Conservation (phyloP, 495 filamentous ascomycete species). For the Wilcoxina mikolae region DNA sequence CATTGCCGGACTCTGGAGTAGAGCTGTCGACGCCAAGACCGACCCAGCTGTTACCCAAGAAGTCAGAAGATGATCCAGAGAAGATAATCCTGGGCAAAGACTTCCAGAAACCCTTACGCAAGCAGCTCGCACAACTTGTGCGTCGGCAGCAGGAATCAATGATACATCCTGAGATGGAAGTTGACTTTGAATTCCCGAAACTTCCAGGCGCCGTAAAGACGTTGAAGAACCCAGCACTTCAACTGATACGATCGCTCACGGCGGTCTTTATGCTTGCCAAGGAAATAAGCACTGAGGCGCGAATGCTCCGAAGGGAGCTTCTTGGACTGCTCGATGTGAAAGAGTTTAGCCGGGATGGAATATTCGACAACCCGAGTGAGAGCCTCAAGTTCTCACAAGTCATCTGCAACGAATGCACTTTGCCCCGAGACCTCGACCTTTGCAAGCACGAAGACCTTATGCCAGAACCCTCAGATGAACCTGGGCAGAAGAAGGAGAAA, state of each 20-base stretch:
- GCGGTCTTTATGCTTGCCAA: constrained; percentile 82
- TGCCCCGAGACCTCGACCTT: constrained; percentile 76
- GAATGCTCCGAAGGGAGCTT: constrained; percentile 74
- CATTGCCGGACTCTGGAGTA: constrained; percentile 27
- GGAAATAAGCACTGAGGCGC: constrained; percentile 69
- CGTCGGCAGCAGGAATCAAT: constrained; percentile 73
- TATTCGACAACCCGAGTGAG: constrained; percentile 72
- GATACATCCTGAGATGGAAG: constrained; percentile 71
- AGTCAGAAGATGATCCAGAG: constrained; percentile 41
- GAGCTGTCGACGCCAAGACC: constrained; percentile 49
- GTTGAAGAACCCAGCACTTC: constrained; percentile 62
- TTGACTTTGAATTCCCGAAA: constrained; percentile 74
- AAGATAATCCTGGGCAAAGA: constrained; percentile 52
- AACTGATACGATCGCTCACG: constrained; percentile 81
- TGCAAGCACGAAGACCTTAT: constrained; percentile 83
- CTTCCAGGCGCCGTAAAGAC: constrained; percentile 56
- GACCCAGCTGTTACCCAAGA: constrained; percentile 59
- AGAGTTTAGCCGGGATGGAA: constrained; percentile 77
- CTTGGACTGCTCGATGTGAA: constrained; percentile 81
- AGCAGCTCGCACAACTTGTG: constrained; percentile 65
- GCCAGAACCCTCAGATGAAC: constrained; percentile 25
- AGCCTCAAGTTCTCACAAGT: constrained; percentile 58
- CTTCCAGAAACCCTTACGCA: constrained; percentile 81
- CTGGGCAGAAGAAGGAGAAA: constrained; percentile 31
- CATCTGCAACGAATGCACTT: constrained; percentile 73